phyloP scores from a whole-genome alignment of 495 filamentous ascomycete genomes.

The Xylaria scruposa region DNA sequence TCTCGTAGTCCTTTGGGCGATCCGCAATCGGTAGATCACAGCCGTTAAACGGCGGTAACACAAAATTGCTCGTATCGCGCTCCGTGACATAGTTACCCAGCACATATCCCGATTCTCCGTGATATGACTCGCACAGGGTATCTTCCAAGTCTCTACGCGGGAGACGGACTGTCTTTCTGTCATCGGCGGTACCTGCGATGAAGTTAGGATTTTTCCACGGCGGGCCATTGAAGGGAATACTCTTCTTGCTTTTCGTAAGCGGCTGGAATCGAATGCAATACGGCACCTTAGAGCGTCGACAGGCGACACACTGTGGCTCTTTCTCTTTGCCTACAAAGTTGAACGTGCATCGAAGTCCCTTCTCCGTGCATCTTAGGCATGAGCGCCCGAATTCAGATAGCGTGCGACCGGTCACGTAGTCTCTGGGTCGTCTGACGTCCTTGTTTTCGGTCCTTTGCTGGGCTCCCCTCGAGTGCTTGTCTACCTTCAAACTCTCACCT shows the following conservation, averaged over 20 bases:
- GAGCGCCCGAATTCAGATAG: slow-evolving; percentile 26
- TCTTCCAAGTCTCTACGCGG: slow-evolving; percentile 21
- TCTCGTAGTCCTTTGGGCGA: slow-evolving; percentile 24
- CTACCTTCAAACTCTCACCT: background rate
- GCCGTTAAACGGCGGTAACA: slow-evolving; percentile 34
- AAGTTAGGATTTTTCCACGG: slow-evolving; percentile 38
- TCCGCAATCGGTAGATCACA: slow-evolving; percentile 15
- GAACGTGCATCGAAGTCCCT: slow-evolving; percentile 37
- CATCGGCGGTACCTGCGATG: slow-evolving; percentile 22
- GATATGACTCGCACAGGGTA: slow-evolving; percentile 26
- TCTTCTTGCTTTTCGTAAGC: background rate
- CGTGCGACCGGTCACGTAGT: slow-evolving; percentile 26
- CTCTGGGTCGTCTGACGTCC: background rate
- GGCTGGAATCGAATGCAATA: slow-evolving; percentile 31
- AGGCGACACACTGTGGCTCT: slow-evolving; percentile 30
- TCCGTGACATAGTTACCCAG: slow-evolving; percentile 23
- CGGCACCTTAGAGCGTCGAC: slow-evolving; percentile 21
- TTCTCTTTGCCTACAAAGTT: slow-evolving; percentile 29
- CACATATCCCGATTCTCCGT: slow-evolving; percentile 18
- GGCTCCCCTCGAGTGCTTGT: background rate
- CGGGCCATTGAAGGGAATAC: slow-evolving; percentile 21
- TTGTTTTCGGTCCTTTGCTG: background rate
- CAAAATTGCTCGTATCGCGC: background rate
- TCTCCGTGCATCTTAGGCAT: slow-evolving; percentile 35
- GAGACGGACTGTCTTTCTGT: background rate